Evolutionary conservation across 345 rosid species (phyloP).

Genomic region (Gossypium longicalyx): DNA sequence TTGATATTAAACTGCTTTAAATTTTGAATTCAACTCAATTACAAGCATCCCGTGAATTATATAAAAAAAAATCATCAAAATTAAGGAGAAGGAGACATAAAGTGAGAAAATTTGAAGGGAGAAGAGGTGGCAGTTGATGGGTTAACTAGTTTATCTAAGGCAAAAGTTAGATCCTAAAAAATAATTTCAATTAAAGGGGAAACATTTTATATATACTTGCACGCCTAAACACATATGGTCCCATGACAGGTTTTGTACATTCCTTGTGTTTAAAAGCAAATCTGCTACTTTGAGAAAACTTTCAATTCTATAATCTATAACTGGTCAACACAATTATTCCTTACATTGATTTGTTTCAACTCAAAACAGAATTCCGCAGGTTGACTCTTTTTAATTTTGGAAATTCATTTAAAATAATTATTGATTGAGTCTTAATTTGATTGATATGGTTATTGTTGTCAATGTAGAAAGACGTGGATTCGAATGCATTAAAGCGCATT

Average conservation of each 20-base stretch:
- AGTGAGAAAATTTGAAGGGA: background rate
- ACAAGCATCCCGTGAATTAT: background rate
- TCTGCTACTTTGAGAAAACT: background rate
- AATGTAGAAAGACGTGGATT: too few relatives aligned
- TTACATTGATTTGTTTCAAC: background rate
- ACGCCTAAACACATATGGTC: slow-evolving; percentile 9
- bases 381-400: too few relatives aligned
- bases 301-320: background rate
- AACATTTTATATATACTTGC: background rate
- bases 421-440: too few relatives aligned
- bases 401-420: too few relatives aligned
- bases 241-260: background rate
- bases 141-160: background rate
- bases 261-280: slow-evolving; percentile 6
- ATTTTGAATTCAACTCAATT: background rate
- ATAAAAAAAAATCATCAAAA: background rate
- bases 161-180: background rate
- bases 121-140: background rate
- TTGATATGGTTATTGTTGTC: too few relatives aligned
- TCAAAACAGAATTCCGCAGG: too few relatives aligned
- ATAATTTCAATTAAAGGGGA: background rate
- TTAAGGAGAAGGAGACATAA: too few relatives aligned
- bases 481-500: too few relatives aligned
- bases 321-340: background rate
- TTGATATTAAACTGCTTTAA: too few relatives aligned